These are phyloP conservation scores for Suhomyces chickasaworum DNA, from an alignment of 1,139 yeast genomes.

Conservation along the genomic window DNA sequence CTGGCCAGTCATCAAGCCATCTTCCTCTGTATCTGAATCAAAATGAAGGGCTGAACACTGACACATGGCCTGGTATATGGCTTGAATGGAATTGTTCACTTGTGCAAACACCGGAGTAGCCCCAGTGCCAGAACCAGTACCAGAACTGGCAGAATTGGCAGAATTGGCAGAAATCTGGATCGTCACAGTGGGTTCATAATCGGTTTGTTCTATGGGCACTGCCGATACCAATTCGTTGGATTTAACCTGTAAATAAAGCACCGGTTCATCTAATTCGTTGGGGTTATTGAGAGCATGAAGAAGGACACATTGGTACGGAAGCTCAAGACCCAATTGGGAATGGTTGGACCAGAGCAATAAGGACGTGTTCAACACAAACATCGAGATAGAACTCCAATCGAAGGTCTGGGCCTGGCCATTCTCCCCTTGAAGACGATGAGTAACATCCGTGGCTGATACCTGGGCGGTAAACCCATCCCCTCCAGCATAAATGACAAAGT, in stretches of 20 bases:
- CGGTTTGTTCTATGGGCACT: conserved; percentile 17
- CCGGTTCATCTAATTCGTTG: conserved; percentile 6
- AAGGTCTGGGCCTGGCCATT: conserved; percentile 15
- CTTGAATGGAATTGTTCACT: conserved; percentile 14
- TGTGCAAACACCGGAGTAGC: conserved; percentile 17
- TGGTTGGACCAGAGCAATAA: conserved; percentile 40
- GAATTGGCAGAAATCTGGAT: conserved; percentile 14
- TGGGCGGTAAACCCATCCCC: conserved; percentile 25
- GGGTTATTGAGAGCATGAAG: conserved; percentile 39
- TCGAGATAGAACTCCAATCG: conserved; percentile 22
- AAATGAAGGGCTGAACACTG: conserved; percentile 43
- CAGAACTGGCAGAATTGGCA: too few species aligned
- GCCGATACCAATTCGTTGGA: conserved; percentile 23
- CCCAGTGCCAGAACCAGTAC: conserved; percentile 3
- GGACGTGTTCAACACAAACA: conserved; percentile 44
- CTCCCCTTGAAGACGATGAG: too few species aligned
- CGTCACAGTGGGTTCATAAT: conserved; percentile 25
- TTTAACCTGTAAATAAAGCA: conserved; percentile 38
- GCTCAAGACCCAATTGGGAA: conserved; percentile 35
- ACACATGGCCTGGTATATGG: conserved; percentile 39
- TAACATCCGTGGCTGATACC: conserved; percentile 22
- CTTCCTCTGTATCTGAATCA: conserved; percentile 32
- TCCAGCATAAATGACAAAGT: conserved; percentile 45
- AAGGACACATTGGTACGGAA: conserved; percentile 42
- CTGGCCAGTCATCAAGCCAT: conserved; percentile 10